Conservation (phyloP, 2,329 filamentous ascomycete species). For the Alternaria consortialis region DNA sequence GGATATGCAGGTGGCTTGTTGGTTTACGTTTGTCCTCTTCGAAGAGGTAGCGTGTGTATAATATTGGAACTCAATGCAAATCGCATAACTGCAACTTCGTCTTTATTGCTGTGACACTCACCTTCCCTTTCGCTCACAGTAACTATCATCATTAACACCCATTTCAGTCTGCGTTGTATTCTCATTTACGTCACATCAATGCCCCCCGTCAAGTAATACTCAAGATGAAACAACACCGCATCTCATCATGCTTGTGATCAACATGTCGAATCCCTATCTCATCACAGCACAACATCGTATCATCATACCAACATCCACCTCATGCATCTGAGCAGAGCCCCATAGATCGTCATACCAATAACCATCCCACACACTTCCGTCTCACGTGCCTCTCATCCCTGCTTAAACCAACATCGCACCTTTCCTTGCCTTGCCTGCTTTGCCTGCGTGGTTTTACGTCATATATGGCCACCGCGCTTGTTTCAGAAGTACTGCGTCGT, state of each 20-base stretch:
- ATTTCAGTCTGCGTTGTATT: not conserved
- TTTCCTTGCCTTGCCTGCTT: not conserved
- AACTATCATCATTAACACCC: not conserved
- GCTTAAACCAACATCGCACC: not conserved
- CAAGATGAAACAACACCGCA: not conserved
- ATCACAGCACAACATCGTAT: not conserved
- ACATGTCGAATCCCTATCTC: not conserved
- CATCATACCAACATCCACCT: not conserved
- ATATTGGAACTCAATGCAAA: conserved; percentile 4
- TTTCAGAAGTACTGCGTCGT: not conserved
- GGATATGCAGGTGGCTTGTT: not conserved
- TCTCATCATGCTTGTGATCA: not conserved
- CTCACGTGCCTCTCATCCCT: not conserved
- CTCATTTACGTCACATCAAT: not conserved
- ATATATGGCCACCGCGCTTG: not conserved
- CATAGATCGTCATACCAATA: not conserved
- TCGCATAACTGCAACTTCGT: not conserved
- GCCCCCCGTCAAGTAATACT: not conserved
- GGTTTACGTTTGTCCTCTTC: not conserved
- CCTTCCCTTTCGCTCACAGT: not conserved
- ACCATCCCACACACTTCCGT: not conserved
- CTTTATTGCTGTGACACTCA: not conserved
- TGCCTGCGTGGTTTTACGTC: not conserved
- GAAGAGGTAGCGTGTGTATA: not conserved
- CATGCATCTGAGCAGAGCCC: not conserved